These are phyloP conservation scores for Pistacia atlantica DNA, from an alignment of 345 rosid genomes.

Conservation along the genomic window DNA sequence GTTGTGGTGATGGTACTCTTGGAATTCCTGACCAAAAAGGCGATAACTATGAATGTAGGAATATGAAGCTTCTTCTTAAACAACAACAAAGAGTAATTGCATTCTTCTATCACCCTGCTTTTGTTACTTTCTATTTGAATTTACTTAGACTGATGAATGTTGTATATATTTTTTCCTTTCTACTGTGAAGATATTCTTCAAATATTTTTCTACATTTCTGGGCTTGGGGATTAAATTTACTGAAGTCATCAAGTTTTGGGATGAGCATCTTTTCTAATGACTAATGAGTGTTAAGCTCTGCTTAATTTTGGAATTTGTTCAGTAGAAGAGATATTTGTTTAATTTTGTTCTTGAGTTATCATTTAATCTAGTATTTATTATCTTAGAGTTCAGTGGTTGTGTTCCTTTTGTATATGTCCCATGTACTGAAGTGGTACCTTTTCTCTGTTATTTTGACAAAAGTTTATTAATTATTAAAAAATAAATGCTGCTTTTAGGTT, in stretches of 20 bases:
- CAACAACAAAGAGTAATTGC: constrained; percentile 88
- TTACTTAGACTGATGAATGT: neutral
- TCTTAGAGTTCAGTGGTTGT: neutral
- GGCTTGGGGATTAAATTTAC: neutral
- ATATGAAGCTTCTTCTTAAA: constrained; percentile 98
- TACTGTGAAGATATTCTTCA: constrained; percentile 3
- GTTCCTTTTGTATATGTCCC: neutral
- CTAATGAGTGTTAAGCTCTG: neutral
- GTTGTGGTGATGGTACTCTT: constrained; percentile 97
- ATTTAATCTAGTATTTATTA: neutral
- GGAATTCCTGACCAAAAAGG: constrained; percentile 96
- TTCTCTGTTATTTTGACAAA: neutral
- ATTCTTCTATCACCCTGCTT: constrained; percentile 5
- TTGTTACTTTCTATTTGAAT: neutral
- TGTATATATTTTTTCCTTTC: neutral
- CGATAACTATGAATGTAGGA: constrained; percentile 97
- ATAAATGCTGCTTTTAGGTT: neutral
- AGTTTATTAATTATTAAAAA: neutral
- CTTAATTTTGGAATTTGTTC: neutral
- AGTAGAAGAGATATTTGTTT: neutral
- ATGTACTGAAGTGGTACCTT: neutral
- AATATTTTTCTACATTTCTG: neutral
- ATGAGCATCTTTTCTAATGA: neutral
- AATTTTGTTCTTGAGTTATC: neutral
- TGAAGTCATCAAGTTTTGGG: neutral